phyloP scores from a whole-genome alignment of 78 protist species.

The slime mould (Dictyostelium discoideum) region DNA sequence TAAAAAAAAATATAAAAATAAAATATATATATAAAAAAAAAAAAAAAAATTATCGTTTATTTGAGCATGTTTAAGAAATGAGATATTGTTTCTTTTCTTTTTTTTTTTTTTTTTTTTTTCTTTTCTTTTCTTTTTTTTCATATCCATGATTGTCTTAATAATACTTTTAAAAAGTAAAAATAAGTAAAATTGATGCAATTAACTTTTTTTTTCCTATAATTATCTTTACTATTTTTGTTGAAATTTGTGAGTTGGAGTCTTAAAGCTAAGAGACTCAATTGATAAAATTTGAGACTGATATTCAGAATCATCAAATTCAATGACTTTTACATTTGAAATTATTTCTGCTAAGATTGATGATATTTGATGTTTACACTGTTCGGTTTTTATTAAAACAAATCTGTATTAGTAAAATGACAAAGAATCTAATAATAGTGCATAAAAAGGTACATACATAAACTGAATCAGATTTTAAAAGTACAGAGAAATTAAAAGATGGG shows the following conservation, averaged over 20 bases:
- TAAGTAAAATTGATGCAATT: no score
- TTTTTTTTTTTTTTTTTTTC: not conserved
- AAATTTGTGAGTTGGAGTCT: slow-evolving; percentile 22
- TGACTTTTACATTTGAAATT: not conserved
- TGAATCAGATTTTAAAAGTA: slow-evolving; percentile 23
- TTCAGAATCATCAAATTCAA: slow-evolving; percentile 40
- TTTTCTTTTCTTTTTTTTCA: not conserved
- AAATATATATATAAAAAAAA: not conserved
- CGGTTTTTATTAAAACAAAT: no score
- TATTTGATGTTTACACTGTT: slow-evolving; percentile 67
- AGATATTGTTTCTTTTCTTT: not conserved
- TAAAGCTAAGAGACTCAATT: slow-evolving; percentile 14
- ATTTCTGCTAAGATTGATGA: slow-evolving; percentile 36
- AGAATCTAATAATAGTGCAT: not conserved
- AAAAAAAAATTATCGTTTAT: not conserved
- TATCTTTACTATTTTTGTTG: not conserved
- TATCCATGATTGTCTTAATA: no score
- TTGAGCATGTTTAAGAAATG: not conserved
- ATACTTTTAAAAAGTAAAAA: no score
- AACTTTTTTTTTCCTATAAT: no score
- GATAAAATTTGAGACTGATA: slow-evolving; percentile 12
- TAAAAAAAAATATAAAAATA: no score
- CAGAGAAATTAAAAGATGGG: slow-evolving; percentile 42
- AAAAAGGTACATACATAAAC: slow-evolving; percentile 16
- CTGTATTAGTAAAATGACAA: no score